Conservation (phyloP, 331 rosid genomes). For the Malus hybrid region DNA sequence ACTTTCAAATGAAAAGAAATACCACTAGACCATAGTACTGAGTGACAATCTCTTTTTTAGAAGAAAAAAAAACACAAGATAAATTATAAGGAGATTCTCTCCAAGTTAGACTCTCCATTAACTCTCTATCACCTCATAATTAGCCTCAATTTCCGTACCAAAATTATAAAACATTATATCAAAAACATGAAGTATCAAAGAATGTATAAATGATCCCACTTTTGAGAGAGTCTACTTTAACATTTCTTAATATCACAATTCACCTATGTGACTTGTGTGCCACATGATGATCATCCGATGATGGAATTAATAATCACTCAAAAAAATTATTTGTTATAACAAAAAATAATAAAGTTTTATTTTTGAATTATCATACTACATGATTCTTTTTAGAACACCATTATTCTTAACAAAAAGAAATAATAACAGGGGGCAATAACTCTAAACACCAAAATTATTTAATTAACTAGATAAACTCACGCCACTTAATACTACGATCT, state of each 20-base stretch:
- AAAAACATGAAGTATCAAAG: too few relatives aligned
- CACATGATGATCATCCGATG: background rate
- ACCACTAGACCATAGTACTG: too few relatives aligned
- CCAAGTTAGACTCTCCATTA: too few relatives aligned
- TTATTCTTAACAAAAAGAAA: background rate
- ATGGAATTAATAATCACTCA: background rate
- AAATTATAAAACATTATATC: too few relatives aligned
- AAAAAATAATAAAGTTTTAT: background rate
- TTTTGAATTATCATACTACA: background rate
- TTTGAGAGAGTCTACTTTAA: too few relatives aligned
- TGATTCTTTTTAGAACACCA: background rate
- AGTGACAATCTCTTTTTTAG: too few relatives aligned
- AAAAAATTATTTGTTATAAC: background rate
- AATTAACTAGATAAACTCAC: background rate
- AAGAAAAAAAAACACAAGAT: too few relatives aligned
- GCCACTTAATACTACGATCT: accelerated
- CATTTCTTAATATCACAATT: background rate
- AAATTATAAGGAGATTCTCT: too few relatives aligned
- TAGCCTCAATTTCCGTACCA: too few relatives aligned
- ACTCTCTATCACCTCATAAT: too few relatives aligned
- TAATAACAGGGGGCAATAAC: background rate
- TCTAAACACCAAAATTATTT: background rate
- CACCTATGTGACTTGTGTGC: background rate
- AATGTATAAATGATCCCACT: accelerated
- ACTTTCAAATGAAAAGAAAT: too few relatives aligned